Base-by-base conservation (phyloP, 1,139 yeast species). In the Taphrina flavorubra region DNA sequence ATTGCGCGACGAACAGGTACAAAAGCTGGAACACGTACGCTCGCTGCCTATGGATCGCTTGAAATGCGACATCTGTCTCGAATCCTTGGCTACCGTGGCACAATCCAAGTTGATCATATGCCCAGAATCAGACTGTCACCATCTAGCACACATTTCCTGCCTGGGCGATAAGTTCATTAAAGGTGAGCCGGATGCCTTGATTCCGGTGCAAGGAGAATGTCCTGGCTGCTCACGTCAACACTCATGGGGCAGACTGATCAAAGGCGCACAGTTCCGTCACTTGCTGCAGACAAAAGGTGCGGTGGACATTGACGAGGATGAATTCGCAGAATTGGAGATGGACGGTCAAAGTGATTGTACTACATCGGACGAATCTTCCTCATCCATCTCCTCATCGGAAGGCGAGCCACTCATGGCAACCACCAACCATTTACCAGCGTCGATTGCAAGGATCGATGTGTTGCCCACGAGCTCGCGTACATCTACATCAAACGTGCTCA, bases 181-280 rank as follows among this genome's bases (percentile, higher is more conserved):
- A 11, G n/a, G 31, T 8, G 53, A 51, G 20, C 20, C 10, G 8
- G 46, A 39, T 13, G 47, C 25, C 18, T 36, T 62, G 44, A 11
- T 66, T 4, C 69, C 69, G 10, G 31, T 25, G 13, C 60, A 44
- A 11, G 69, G 69, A 2, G 14, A 34, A 6, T 66, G 69, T 51
- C 69, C 69, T 10, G 36, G 39, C 6, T 66, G 69, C 40, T 20
- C 44, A 6, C 10, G 37, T 1, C 10, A 13, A n/a, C 60, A 57
- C 39, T n/a, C 6, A 6, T 66, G 69, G 69, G 53, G 59, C 7
- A n/a, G 39, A 7, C 55, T 66, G 16, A 51, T 66, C 42, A 55
- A 57, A 42, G 69, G 65, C 8, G 59, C 62, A 7, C 58, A 57
- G 31, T 57, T 58, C 31, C 68, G 68, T 37, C 55, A 42, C 62